Evolutionary conservation across 352 stramenopile species (phyloP).

Genomic region (Globisporangium alternatum): DNA sequence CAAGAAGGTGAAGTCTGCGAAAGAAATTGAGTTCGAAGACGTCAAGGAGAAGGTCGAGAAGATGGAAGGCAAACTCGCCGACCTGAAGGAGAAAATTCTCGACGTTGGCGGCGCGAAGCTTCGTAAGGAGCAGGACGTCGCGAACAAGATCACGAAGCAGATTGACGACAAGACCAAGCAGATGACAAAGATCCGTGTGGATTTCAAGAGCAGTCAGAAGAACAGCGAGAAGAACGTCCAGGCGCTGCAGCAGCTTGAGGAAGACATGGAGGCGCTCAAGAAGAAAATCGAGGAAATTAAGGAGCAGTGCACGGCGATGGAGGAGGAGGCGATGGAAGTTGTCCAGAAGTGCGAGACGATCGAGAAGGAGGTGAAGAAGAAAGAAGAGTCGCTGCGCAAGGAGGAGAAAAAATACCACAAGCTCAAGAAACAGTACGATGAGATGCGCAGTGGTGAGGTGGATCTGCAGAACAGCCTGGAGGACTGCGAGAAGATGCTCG

Average conservation of each 20-base stretch:
- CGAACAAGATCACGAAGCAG: constrained; percentile 75
- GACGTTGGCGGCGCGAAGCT: constrained; percentile 93
- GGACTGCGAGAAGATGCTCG: constrained; percentile 90
- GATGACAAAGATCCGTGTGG: constrained; percentile 82
- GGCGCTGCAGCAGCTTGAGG: constrained; percentile 55
- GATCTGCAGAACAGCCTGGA: constrained; percentile 93
- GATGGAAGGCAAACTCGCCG: constrained; percentile 80
- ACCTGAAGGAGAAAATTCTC: constrained; percentile 94
- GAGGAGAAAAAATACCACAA: constrained; percentile 82
- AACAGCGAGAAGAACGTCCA: constrained; percentile 69
- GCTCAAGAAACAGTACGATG: constrained; percentile 88
- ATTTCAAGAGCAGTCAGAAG: constrained; percentile 84
- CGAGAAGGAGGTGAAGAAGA: constrained; percentile 85
- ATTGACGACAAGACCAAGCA: constrained; percentile 90
- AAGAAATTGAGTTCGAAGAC: constrained; percentile 85
- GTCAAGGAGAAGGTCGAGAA: constrained; percentile 60
- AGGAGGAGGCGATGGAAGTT: constrained; percentile 91
- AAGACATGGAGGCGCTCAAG: constrained; percentile 74
- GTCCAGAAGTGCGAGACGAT: constrained; percentile 90
- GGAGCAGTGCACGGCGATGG: constrained; percentile 89
- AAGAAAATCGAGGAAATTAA: constrained; percentile 85
- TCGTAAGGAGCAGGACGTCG: constrained; percentile 92
- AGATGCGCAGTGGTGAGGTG: constrained; percentile 90
- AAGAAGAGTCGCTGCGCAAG: constrained; percentile 76
- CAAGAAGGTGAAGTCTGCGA: constrained; percentile 77